These are phyloP conservation scores for Clavispora vitiphila DNA, from an alignment of 805 yeast species.

Conservation along the genomic window DNA sequence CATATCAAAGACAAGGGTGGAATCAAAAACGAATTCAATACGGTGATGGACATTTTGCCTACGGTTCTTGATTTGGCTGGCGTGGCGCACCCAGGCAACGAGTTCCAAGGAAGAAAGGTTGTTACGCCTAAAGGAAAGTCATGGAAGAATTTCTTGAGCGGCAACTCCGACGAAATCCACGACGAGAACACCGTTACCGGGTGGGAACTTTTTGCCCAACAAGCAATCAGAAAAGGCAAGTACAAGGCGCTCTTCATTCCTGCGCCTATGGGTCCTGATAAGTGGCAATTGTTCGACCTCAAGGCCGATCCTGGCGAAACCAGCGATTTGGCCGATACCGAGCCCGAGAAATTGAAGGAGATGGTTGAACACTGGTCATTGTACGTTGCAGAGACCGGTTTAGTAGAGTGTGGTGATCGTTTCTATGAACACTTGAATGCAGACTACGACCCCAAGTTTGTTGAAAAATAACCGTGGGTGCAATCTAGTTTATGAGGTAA, in stretches of 20 bases:
- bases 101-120: constrained; percentile 40
- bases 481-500: neutral
- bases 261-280: constrained; percentile 42
- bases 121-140: constrained; percentile 43
- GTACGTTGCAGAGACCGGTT: constrained; percentile 49
- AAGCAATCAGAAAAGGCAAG: constrained; percentile 47
- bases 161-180: constrained; percentile 27
- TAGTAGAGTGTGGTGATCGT: constrained; percentile 28
- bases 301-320: constrained; percentile 49
- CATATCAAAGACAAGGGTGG: constrained; percentile 23
- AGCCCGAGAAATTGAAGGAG: constrained; percentile 35
- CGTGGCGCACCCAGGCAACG: constrained; percentile 38
- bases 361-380: constrained; percentile 46
- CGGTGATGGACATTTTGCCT: constrained; percentile 59
- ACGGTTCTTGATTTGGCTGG: constrained; percentile 48
- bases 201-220: constrained; percentile 57
- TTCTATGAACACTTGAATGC: constrained; percentile 2
- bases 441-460: neutral
- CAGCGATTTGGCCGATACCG: constrained; percentile 33
- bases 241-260: constrained; percentile 48
- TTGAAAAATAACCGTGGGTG: neutral
- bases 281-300: constrained; percentile 39
- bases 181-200: constrained; percentile 44
- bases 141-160: constrained; percentile 36
- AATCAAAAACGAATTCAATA: constrained; percentile 38